Evolutionary conservation across 2,329 filamentous ascomycete species (phyloP), one percentile per base, ranked within the genome.

Genomic region (Sporothrix brasiliensis): DNA sequence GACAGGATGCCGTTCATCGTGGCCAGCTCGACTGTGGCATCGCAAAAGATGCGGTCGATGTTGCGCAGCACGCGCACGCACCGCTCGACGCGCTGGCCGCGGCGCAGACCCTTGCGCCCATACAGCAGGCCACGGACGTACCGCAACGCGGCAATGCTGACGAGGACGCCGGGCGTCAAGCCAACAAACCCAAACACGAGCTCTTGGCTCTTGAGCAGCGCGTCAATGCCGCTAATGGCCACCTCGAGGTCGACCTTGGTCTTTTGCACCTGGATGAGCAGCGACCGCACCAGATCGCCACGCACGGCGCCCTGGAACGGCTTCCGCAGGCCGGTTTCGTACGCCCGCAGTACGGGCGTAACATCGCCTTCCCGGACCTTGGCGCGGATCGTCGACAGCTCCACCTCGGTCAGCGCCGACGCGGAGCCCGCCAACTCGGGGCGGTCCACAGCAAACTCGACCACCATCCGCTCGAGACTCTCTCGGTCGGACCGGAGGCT

Each of bases 211-310:
- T 95, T 97, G 71, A 99, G 85, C 44, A 99, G 86, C 47, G 93
- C 89, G 82, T 99, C 94, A 74, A 99, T 99, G 21, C 95, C 95
- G 72, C 92, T 93, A 82, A 99, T 94, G 16, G 95, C 95, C 72
- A 98, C 90, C 79, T 99, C 95, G 14, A 99, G 89, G 77, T 99
- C 95, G 10, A 99, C 95, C 83, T 99, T 99, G 27, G 95, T 98
- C 85, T 99, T 99, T 77, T 99, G 95, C 50, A 99, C 90, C 78
- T 99, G 95, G 69, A 99, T 98, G 58, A 99, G 84, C 39, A 99
- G 87, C 4, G 94, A 93, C 67, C 94, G 90, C 49, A 98, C 87
- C 39, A 99, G 85, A 76, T 98, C 94, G 13, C 95, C 95, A 41
- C 89, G 87, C 21, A 99, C 81, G 0, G 94, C 92, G 9, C 94